Base-by-base conservation (phyloP, 768 basidiomycete genomes). In the Lactarius sanguifluus region DNA sequence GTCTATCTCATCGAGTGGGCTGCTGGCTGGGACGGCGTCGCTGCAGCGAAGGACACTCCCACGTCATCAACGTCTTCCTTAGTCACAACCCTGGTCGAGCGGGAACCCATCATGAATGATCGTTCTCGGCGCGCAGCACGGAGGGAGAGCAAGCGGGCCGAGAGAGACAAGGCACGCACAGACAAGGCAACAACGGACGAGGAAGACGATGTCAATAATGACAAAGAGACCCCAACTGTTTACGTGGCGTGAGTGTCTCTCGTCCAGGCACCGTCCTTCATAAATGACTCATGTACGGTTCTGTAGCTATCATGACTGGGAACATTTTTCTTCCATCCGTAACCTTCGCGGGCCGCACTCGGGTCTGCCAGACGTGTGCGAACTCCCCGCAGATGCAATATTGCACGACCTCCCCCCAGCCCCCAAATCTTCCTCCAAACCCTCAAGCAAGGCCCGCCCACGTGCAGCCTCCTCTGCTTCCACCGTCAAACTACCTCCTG, bases 281-380 rank as follows among this genome's bases (percentile, higher is more conserved):
- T 55, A 40, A 13, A 40, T 23, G 16, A 41, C 28, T 67, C 30
- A 55, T 36, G 5, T 32, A 25, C 15, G 23, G 12, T 15, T 72
- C 32, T 5, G 16, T 25, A 92, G 91, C 36, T 96, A 94, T 75
- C 90, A 95, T 73, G 92, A 94, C 75, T 95, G 92, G 91, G 94
- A 96, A 73, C 94, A 96, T 74, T 96, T 95, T 73, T 94, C 91
- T 15, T 92, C 90, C n/a, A 91, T 96, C 65, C 89, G 94, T 56
- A 95, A 93, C 75, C 78, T 94, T 61, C 81, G 81, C 18, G 94
- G 94, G 1, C 94, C 94, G 0, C 93, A 94, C 74, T 79, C 85
- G 0, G 94, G 92, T 9, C 79, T 87, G 18, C 91, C 92, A 3
- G 76, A 77, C 61, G 85, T 92, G 2, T 73, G 76, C 52, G 92